Evolutionary conservation across 768 basidiomycete species (phyloP), one percentile per base, ranked within the genome.

Genomic region (Calocybe indica): DNA sequence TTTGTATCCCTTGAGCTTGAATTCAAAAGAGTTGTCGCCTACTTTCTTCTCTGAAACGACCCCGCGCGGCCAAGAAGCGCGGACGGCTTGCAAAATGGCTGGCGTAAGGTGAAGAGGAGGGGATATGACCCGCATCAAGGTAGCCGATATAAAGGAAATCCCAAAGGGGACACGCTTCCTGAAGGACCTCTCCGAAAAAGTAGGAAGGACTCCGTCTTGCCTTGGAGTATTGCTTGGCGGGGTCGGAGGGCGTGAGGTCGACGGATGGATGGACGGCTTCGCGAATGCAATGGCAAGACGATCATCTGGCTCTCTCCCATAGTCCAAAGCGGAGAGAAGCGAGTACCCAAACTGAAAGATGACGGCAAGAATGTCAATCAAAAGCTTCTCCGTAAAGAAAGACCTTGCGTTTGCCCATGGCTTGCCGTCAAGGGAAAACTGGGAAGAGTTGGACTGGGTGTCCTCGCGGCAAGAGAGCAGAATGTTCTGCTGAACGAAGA

Each of bases 1-100:
- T 69, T 76, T 82, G 60, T 89, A 89, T 15, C 87, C 88, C 56
- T 86, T 87, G 44, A 89, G 69, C 63, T 85, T 88, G 66, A 89
- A 89, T 61, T 89, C 87, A 59, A 79, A 89, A 6, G 80, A 78
- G 47, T 78, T 78, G 28, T 83, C 79, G 4, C 77, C 83, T 1
- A 88, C 72, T 56, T 85, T 88, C 70, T 82, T 86, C 62, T 89
- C 87, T 0, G 82, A 80, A 6, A 84, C 78, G 7, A 89, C 84
- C 12, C 87, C 88, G 54, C 85, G 75, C 12, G 87, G 87, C 88
- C 87, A 89, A 32, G 88, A 78, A 14, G 73, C 76, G 48, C 87
- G 75, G 13, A 89, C 84, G 12, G 86, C 83, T 58, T 85, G 82
- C n/a, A 89, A 70, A 47, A 89, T 87, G 46, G 87, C 87, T 7